Conservation (phyloP, 345 rosid species). For the Euphorbia pulcherrima region DNA sequence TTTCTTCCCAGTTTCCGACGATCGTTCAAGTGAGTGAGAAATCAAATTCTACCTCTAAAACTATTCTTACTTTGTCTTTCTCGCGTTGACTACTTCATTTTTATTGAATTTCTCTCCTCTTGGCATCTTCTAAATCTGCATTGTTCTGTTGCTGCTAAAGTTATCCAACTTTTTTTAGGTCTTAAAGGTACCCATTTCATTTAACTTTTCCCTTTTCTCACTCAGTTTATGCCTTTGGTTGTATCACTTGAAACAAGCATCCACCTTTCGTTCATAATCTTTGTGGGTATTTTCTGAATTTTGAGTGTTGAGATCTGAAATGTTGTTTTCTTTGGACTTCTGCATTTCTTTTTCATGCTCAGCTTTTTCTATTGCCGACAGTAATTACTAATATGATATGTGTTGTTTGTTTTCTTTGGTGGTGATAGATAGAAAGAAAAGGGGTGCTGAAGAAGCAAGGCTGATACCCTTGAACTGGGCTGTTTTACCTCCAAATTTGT, state of each 20-base stretch:
- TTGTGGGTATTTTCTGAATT: not conserved
- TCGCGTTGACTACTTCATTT: slow-evolving; percentile 7
- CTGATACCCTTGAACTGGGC: slow-evolving; percentile 1
- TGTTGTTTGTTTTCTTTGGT: not conserved
- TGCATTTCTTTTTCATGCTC: not conserved
- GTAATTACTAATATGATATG: not conserved
- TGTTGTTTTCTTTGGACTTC: slow-evolving; percentile 8
- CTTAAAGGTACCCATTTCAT: not conserved
- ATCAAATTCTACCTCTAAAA: not conserved
- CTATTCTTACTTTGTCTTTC: not conserved
- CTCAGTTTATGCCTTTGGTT: slow-evolving; percentile 1
- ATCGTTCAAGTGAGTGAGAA: not conserved
- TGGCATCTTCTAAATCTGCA: not conserved
- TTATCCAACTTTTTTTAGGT: not conserved
- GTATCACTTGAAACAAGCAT: not conserved
- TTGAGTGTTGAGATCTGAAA: slow-evolving; percentile 16
- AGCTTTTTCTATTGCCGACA: not conserved
- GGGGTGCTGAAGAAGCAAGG: not conserved
- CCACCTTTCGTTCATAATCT: not conserved
- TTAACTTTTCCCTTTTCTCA: not conserved
- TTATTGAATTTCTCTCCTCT: not conserved
- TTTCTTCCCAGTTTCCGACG: slow-evolving; percentile 11
- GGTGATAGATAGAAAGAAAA: not conserved
- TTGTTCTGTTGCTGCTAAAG: not conserved
- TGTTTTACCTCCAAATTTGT: not conserved